Evolutionary conservation across 768 basidiomycete species (phyloP).

Genomic region (Tricholoma sp.): DNA sequence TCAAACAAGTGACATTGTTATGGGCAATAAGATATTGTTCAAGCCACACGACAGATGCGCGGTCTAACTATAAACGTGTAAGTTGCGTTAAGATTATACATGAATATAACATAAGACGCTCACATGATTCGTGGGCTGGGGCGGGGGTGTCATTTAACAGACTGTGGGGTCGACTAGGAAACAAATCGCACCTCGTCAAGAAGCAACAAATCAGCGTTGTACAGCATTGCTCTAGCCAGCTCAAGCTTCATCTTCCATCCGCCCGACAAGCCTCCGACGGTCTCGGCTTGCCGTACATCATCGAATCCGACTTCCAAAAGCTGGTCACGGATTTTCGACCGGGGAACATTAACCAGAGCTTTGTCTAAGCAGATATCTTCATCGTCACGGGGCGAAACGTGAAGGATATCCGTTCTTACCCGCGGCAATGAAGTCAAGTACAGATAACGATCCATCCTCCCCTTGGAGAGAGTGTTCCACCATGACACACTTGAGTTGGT

Average conservation of each 20-base stretch:
- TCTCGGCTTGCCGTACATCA: conserved; percentile 74
- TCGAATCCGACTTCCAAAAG: conserved; percentile 90
- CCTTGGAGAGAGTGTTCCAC: conserved; percentile 96
- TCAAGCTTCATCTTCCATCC: conserved; percentile 99
- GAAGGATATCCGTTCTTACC: conserved; percentile 40
- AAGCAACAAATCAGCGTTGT: conserved; percentile 82
- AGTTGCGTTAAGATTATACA: neutral
- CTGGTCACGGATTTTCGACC: conserved; percentile 71
- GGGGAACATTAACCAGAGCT: conserved; percentile 54
- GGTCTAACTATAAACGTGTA: conserved; percentile 53
- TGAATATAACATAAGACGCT: conserved; percentile 21
- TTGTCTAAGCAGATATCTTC: conserved; percentile 45
- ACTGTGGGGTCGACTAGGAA: neutral
- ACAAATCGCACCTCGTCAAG: conserved; percentile 68
- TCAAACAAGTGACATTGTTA: conserved; percentile 82
- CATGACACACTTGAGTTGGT: conserved; percentile 87
- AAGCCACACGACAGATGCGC: conserved; percentile 85
- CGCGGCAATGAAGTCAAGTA: conserved; percentile 86
- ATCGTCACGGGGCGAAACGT: neutral
- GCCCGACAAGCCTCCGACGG: conserved; percentile 87
- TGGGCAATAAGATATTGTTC: conserved; percentile 83
- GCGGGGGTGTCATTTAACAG: conserved; percentile 2
- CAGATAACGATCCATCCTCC: conserved; percentile 77
- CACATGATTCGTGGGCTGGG: conserved; percentile 86
- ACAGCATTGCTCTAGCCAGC: conserved; percentile 92